Conservation (phyloP, 306 rosid genomes). For the Casuarina equisetifolia region DNA sequence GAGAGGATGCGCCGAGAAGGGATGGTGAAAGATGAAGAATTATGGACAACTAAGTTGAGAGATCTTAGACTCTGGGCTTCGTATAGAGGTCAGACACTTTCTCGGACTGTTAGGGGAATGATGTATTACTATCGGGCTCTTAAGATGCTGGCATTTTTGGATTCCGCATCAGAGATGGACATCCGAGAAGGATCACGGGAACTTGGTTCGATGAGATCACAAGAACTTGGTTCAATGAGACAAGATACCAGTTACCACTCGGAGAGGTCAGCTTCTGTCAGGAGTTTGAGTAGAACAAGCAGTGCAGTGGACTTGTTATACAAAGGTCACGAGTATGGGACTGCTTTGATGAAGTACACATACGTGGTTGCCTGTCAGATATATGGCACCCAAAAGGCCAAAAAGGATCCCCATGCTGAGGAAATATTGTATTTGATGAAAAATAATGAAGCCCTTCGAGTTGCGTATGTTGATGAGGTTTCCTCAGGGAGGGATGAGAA, state of each 20-base stretch:
- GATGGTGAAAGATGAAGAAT: constrained; percentile 59
- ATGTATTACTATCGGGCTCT: constrained; percentile 95
- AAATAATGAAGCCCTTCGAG: constrained; percentile 70
- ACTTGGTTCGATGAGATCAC: constrained; percentile 74
- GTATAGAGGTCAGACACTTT: constrained; percentile 84
- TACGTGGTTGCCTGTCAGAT: constrained; percentile 97
- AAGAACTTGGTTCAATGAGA: constrained; percentile 72
- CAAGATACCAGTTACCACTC: constrained; percentile 43
- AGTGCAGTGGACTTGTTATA: constrained; percentile 60
- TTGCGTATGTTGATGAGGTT: constrained; percentile 89
- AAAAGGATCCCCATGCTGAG: constrained; percentile 75
- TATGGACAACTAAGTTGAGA: constrained; percentile 77
- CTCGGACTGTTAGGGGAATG: constrained; percentile 98
- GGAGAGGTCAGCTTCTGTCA: constrained; percentile 47
- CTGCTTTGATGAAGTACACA: constrained; percentile 89
- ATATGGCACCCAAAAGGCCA: constrained; percentile 83
- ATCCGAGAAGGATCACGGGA: constrained; percentile 86
- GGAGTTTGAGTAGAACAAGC: constrained; percentile 64
- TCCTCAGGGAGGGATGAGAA: constrained; percentile 58
- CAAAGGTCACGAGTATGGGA: constrained; percentile 94
- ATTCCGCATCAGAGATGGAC: constrained; percentile 95
- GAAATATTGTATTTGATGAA: constrained; percentile 74
- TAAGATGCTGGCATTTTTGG: constrained; percentile 90
- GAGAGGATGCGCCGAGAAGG: constrained; percentile 96
- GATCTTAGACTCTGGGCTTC: constrained; percentile 98